phyloP scores from a whole-genome alignment of 345 rosid genomes.

The Syzygium aqueum region DNA sequence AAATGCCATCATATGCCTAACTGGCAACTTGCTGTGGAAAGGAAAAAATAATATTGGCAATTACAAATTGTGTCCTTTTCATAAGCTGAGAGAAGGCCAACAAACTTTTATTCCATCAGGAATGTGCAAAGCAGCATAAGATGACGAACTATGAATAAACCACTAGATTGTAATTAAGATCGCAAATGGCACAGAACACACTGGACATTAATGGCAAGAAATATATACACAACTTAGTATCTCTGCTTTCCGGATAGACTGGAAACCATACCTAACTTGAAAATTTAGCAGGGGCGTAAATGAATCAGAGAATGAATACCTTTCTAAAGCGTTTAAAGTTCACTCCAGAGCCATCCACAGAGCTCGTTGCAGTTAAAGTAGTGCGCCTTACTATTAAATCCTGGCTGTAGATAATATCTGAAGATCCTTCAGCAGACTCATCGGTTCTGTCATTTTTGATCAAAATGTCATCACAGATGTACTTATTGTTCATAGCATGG shows the following conservation, averaged over 20 bases:
- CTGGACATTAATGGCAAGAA: not conserved
- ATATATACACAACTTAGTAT: not conserved
- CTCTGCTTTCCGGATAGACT: not conserved
- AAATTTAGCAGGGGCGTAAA: not conserved
- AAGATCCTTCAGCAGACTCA: conserved; percentile 42
- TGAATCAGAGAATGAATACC: conserved; percentile 25
- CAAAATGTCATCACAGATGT: conserved; percentile 9
- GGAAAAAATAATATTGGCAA: not conserved
- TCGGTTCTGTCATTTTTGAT: conserved; percentile 26
- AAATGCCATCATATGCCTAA: not conserved
- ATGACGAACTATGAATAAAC: not conserved
- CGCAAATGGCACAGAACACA: not conserved
- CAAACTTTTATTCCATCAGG: not conserved
- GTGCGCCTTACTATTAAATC: conserved; percentile 44
- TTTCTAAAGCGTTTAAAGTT: conserved; percentile 86
- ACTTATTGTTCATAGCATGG: not conserved
- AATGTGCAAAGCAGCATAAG: not conserved
- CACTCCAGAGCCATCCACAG: conserved; percentile 20
- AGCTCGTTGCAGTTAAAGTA: conserved; percentile 12
- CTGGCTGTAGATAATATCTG: conserved; percentile 69
- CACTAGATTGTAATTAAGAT: not conserved
- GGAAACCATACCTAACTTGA: not conserved
- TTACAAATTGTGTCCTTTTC: not conserved
- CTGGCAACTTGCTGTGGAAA: not conserved
- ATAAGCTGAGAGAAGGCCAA: not conserved